Base-by-base conservation (phyloP, 495 filamentous ascomycete species). In the Penicillium subrubescens region DNA sequence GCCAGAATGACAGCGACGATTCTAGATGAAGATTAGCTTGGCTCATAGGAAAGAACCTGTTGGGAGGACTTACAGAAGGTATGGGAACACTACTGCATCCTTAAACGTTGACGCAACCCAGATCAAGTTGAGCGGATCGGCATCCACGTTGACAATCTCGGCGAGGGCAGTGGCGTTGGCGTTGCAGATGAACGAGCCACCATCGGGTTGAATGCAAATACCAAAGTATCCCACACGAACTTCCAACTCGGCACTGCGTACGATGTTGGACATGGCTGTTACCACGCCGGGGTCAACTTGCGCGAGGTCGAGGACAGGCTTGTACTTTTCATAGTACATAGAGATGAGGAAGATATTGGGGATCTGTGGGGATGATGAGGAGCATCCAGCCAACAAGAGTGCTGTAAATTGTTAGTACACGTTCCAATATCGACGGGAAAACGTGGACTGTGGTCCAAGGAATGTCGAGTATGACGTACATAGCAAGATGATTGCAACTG, bases 401-500 rank as follows among this genome's bases (percentile, higher is more conserved):
- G 88, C 87, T 90, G 69, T 48, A 17, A 5, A 33, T 23, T 2
- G 64, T 77, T 69, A 77, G 71, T n/a, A 57, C 15, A 51, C 66
- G 75, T 73, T 70, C 68, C 44, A 48, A 14, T 61, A 35, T 17
- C 6, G 12, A 15, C 21, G 51, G 29, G 55, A 25, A 21, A 63
- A 51, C 34, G 29, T 44, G 48, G 33, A 39, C 4, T n/a, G 14
- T 21, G 2, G 6, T 6, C n/a, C 14, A 12, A 21, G 29, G 33
- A 51, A 23, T 51, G 29, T 52, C 12, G 1, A 21, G n/a, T 35
- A 35, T 21, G 23, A 82, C 94, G 79, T 83, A 98, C 94, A 98
- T 60, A 99, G 85, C 73, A 99, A 81, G 77, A 99, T 95, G 73
- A 99, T 97, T 2, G 94, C 86, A 51, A 97, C 83, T 41, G 92